Evolutionary conservation across 2,329 filamentous ascomycete species (phyloP).

Genomic region (Colletotrichum sublineola): DNA sequence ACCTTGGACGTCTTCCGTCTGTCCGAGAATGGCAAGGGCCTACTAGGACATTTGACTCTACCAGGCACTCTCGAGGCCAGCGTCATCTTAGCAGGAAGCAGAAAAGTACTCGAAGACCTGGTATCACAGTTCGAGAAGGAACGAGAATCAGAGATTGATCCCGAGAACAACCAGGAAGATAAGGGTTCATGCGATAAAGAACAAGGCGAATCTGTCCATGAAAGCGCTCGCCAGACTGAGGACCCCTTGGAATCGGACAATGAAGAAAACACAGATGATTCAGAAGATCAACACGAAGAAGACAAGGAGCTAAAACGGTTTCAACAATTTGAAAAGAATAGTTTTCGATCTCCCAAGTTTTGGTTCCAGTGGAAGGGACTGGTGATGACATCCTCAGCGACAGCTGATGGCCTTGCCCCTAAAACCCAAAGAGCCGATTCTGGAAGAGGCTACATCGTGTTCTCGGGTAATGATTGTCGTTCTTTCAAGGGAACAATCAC

Average conservation of each 20-base stretch:
- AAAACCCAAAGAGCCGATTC: background rate
- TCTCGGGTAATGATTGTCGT: constrained; percentile 31
- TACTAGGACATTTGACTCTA: constrained; percentile 14
- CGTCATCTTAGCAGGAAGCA: constrained; percentile 25
- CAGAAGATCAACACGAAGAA: background rate
- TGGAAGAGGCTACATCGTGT: constrained; percentile 34
- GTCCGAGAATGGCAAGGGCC: constrained; percentile 20
- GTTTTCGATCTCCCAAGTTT: constrained; percentile 36
- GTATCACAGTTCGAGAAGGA: background rate
- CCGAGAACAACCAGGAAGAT: background rate
- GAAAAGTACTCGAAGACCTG: constrained; percentile 19
- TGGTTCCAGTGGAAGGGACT: constrained; percentile 37
- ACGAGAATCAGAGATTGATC: background rate
- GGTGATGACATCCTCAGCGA: accelerated
- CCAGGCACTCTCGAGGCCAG: constrained; percentile 17
- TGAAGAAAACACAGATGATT: background rate
- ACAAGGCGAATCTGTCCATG: background rate
- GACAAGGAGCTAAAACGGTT: constrained; percentile 10
- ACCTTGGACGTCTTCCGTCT: constrained; percentile 28
- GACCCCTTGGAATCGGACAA: background rate
- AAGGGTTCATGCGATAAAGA: background rate
- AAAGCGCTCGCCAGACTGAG: background rate
- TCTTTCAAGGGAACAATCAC: constrained; percentile 33
- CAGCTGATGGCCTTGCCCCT: background rate
- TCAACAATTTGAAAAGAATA: constrained; percentile 34